Evolutionary conservation across 495 filamentous ascomycete genomes (phyloP).

Genomic region (Lasiosphaeria hispida): DNA sequence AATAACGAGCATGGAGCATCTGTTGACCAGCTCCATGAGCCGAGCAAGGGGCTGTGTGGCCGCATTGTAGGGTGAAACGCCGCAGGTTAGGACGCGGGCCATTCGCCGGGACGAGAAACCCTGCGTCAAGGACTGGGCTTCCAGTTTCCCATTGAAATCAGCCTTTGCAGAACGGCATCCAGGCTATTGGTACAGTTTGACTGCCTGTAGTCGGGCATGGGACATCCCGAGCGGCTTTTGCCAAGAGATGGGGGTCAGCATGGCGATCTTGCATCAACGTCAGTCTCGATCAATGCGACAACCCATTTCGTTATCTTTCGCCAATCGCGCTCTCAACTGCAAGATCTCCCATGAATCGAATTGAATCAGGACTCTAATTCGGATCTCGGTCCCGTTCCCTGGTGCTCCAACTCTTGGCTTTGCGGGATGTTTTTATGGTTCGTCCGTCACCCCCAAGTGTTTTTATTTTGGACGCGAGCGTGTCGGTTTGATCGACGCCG

Average conservation of each 20-base stretch:
- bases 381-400: constrained; percentile 1
- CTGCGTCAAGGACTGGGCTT: background rate
- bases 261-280: constrained; percentile 5
- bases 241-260: constrained; percentile 10
- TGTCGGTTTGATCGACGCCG: constrained; percentile 12
- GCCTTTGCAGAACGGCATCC: constrained; percentile 9
- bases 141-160: background rate
- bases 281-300: background rate
- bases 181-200: constrained; percentile 13
- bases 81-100: background rate
- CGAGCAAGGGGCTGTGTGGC: constrained; percentile 6
- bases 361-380: background rate
- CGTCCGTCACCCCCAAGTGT: background rate
- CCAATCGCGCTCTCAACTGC: constrained; percentile 8
- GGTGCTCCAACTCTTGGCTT: background rate
- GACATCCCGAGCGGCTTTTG: constrained; percentile 7
- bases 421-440: background rate
- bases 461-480: background rate
- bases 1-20: background rate
- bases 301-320: constrained; percentile 10
- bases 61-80: constrained; percentile 16
- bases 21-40: background rate
- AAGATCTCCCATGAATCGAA: constrained; percentile 1
- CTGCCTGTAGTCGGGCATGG: constrained; percentile 1
- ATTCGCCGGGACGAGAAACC: constrained; percentile 7